A percentile compares a stretch with the other conserved stretches of the same genome.
phyloP scores from a whole-genome alignment of 163 green algal genomes.

The Scenedesmus sp. region DNA sequence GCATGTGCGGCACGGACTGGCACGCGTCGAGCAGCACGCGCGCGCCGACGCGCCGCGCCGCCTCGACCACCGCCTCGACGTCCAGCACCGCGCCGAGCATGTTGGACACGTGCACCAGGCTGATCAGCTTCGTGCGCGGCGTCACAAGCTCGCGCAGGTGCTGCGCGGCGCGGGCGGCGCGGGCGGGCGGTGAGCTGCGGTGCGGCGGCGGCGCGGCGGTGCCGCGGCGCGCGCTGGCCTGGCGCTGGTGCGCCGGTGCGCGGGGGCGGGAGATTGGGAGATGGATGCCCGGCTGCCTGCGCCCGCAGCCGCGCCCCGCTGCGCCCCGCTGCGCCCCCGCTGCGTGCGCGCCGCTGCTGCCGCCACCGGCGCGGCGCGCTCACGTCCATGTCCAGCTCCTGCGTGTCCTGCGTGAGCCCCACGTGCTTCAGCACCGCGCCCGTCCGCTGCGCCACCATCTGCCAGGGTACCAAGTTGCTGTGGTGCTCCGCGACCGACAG shows the following conservation, averaged over 20 bases:
- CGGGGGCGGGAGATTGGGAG: no score
- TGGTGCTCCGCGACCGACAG: conserved; percentile 92
- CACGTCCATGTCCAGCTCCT: conserved; percentile 80
- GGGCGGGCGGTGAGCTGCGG: no score
- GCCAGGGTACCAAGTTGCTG: conserved; percentile 93
- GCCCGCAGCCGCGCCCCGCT: not conserved
- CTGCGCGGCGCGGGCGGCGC: conserved; percentile 25
- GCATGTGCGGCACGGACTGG: conserved; percentile 96
- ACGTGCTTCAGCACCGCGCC: conserved; percentile 78
- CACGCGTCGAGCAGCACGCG: conserved; percentile 95
- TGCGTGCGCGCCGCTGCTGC: not conserved
- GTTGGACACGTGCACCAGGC: conserved; percentile 86
- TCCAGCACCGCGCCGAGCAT: conserved; percentile 77
- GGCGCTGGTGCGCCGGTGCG: no score
- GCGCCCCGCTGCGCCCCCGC: not conserved
- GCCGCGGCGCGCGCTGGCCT: no score
- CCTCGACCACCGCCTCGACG: conserved; percentile 55
- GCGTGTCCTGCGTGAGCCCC: conserved; percentile 64
- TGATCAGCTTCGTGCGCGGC: conserved; percentile 78
- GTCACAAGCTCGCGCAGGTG: conserved; percentile 62
- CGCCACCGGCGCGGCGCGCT: not conserved
- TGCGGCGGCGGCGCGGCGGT: no score
- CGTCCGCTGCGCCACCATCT: conserved; percentile 80
- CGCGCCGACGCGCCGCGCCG: conserved; percentile 72
- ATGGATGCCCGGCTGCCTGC: no score